Evolutionary conservation across 345 rosid species (phyloP), one percentile per base, ranked within the genome.

Genomic region (Sonneratia caseolaris): DNA sequence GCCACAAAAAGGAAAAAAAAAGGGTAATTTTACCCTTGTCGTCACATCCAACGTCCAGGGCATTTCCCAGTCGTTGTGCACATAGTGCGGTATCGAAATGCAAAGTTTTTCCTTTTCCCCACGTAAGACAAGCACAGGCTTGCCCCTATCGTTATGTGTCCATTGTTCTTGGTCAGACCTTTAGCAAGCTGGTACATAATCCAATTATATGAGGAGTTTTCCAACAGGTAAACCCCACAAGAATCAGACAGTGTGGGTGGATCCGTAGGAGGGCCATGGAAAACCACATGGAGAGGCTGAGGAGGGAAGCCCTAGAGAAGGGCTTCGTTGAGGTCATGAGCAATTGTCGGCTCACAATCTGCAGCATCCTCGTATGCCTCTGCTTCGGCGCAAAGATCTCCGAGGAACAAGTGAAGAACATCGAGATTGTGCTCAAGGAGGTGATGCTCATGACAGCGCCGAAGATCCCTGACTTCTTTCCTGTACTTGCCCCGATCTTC

Each of bases 311-410:
- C 7, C 1, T 35, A 0, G 90, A 89, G 32, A 79, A 81, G 16
- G 96, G 96, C 15, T 81, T 66, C 12, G 91, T 95, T 0, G 92
- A 95, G 64, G 91, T 90, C 18, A 92, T 92, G 97, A 85, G 77
- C 12, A 82, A 82, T 22, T 90, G 97, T 35, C 77, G 97, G 74
- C 78, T 85, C 49, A 92, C 97, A 6, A 77, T 90, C 0, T 92
- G 99, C 57, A 89, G 97, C 80, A 75, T 90, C 57, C 75, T 95
- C 68, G 87, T 95, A 19, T 95, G 95, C 75, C 75, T 95, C 15
- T 95, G 99, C 74, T 89, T 95, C 24, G 97, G 99, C 1, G 97
- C 99, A 6, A 92, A 84, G 80, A 90, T 91, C 43, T 74, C 89
- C 13, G 92, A 86, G 38, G 87, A 88, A 6, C 66, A 80, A 72